Conservation (phyloP, 2,329 filamentous ascomycete species). For the Aspergillus glaucus region DNA sequence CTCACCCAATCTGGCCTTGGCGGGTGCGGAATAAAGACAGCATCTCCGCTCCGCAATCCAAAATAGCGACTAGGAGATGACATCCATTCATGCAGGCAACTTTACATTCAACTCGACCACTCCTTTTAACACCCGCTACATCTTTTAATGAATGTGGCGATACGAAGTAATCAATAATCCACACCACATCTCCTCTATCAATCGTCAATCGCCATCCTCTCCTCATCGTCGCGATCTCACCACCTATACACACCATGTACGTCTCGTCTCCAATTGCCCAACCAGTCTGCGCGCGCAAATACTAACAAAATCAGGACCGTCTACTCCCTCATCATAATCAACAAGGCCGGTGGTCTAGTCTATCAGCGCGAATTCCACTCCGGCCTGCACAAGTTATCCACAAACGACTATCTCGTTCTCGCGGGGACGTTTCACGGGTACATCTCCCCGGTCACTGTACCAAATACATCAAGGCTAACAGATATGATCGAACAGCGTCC, state of each 20-base stretch:
- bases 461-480: conserved; percentile 1
- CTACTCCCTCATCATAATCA: conserved; percentile 93
- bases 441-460: conserved; percentile 7
- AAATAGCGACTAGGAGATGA: no score
- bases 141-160: neutral
- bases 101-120: no score
- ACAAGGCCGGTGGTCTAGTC: conserved; percentile 93
- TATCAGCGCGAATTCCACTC: conserved; percentile 93
- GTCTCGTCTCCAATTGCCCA: neutral
- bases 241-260: neutral
- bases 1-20: neutral
- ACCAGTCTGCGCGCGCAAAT: neutral
- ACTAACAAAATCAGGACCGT: conserved; percentile 62
- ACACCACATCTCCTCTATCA: no score
- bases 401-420: conserved; percentile 94
- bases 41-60: neutral
- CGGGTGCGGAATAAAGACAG: conserved; percentile 1
- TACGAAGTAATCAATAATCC: neutral
- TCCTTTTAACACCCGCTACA: no score
- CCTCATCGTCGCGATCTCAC: neutral
- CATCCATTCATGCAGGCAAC: no score
- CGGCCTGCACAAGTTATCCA: conserved; percentile 77
- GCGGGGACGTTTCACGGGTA: conserved; percentile 96
- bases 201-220: neutral
- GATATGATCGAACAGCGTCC: conserved; percentile 42